A percentile compares a stretch with the other conserved stretches of the same genome.
These are phyloP conservation scores for Suhomyces bolitotheri DNA, from an alignment of 1,139 yeast species.

Conservation along the genomic window DNA sequence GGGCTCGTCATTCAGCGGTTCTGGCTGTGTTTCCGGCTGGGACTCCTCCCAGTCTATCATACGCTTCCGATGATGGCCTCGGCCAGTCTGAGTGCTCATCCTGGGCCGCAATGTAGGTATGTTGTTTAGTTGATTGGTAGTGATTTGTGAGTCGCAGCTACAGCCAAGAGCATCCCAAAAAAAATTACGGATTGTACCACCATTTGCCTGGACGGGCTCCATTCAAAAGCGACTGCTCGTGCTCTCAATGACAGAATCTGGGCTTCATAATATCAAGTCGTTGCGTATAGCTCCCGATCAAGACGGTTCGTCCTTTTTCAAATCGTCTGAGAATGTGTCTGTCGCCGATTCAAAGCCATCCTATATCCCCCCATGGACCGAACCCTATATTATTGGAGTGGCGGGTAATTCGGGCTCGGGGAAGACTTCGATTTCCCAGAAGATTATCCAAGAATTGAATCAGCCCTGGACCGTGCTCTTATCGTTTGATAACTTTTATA, in stretches of 20 bases:
- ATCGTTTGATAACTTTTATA: constrained; percentile 89
- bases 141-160: neutral
- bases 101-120: neutral
- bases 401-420: constrained; percentile 97
- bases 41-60: constrained; percentile 3
- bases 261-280: constrained; percentile 1
- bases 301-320: constrained; percentile 20
- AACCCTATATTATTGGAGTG: constrained; percentile 90
- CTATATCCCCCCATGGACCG: constrained; percentile 92
- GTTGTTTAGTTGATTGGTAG: neutral
- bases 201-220: too few relatives aligned
- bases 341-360: constrained; percentile 16
- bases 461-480: constrained; percentile 96
- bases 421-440: constrained; percentile 87
- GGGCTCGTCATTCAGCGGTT: too few relatives aligned
- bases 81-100: constrained; percentile 17
- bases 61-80: constrained; percentile 17
- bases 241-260: neutral
- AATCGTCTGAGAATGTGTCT: constrained; percentile 5
- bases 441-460: constrained; percentile 73
- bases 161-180: constrained; percentile 6
- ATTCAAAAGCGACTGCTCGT: too few relatives aligned
- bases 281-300: constrained; percentile 28
- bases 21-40: neutral
- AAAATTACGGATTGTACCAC: too few relatives aligned